phyloP scores from a whole-genome alignment of 306 rosid species.

The Malus domestica region ASM211411v1 NC_041794.1:36376001-36376500 shows the following conservation, averaged over 20 bases:
- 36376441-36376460: conserved; percentile 12
- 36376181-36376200: conserved; percentile 51
- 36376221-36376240: background rate
- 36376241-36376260: background rate
- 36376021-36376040: too few relatives aligned
- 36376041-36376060: too few relatives aligned
- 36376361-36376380: conserved; percentile 57
- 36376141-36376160: conserved; percentile 70
- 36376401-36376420: conserved; percentile 81
- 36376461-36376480: background rate
- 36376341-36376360: conserved; percentile 55
- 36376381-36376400: conserved; percentile 73
- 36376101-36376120: conserved; percentile 58
- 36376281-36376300: conserved; percentile 54
- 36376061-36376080: background rate
- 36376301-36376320: conserved; percentile 36
- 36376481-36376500: background rate
- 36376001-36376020: conserved; percentile 32
- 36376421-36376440: conserved; percentile 14
- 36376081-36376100: conserved; percentile 90
- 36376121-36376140: conserved; percentile 65
- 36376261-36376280: conserved; percentile 6
- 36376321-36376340: conserved; percentile 52
- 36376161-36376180: conserved; percentile 79
- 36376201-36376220: background rate